Percentiles rank a stretch among this genome's conserved stretches.
Evolutionary conservation across 306 rosid genomes (phyloP).

Genomic region (Cucumis cinereus): DNA sequence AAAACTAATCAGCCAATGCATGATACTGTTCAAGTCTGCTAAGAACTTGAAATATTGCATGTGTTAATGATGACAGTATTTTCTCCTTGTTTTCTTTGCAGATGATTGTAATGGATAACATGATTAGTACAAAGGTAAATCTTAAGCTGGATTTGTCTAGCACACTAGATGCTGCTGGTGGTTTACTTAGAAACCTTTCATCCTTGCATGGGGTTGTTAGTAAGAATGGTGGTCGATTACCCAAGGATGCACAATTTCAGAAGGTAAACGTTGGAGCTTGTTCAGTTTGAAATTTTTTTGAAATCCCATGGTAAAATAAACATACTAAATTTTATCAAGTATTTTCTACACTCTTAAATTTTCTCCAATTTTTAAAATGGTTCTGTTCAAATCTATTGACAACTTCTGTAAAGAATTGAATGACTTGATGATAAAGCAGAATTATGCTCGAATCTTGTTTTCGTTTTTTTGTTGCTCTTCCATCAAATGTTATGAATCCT

Average conservation of each 20-base stretch:
- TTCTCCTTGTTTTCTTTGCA: conserved; percentile 25
- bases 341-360: neutral
- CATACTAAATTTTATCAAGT: neutral
- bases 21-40: neutral
- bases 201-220: conserved; percentile 27
- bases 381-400: neutral
- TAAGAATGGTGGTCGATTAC: conserved; percentile 20
- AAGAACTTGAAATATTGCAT: neutral
- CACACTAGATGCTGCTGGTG: conserved; percentile 32
- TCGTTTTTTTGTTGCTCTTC: neutral
- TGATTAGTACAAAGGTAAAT: conserved; percentile 36
- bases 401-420: neutral
- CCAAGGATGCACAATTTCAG: conserved; percentile 28
- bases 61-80: conserved; percentile 6
- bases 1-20: conserved; percentile 11
- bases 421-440: neutral
- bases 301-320: neutral
- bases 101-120: conserved; percentile 40
- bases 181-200: conserved; percentile 43
- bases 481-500: neutral
- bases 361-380: neutral
- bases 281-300: neutral
- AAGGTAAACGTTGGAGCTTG: conserved; percentile 29
- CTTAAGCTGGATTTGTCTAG: conserved; percentile 45
- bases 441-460: neutral